phyloP scores from a whole-genome alignment of 306 rosid species.

The Citrullus amarus region DNA sequence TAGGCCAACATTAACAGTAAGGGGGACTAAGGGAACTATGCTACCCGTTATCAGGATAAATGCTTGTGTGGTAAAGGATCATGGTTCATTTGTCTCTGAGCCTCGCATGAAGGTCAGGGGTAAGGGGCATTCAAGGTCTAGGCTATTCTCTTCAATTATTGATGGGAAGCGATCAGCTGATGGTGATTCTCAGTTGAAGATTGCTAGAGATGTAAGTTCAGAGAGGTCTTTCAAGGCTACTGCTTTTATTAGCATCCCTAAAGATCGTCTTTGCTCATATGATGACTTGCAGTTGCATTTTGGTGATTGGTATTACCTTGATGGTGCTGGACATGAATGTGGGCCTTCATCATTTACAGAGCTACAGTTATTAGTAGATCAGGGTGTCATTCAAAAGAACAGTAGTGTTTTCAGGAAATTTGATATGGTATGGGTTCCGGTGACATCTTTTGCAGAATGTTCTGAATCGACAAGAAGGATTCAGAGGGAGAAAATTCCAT shows the following conservation, averaged over 20 bases:
- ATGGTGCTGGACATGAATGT: slow-evolving; percentile 92
- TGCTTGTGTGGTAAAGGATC: slow-evolving; percentile 87
- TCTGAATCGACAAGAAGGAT: slow-evolving; percentile 24
- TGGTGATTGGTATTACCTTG: slow-evolving; percentile 95
- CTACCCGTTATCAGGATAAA: slow-evolving; percentile 88
- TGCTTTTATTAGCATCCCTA: slow-evolving; percentile 34
- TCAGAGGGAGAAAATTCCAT: slow-evolving; percentile 29
- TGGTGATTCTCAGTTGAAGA: slow-evolving; percentile 44
- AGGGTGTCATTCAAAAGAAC: slow-evolving; percentile 49
- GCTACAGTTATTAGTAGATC: slow-evolving; percentile 71
- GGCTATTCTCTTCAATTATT: slow-evolving; percentile 43
- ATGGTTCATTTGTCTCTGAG: slow-evolving; percentile 72
- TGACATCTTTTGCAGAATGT: slow-evolving; percentile 55
- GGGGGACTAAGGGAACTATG: slow-evolving; percentile 76
- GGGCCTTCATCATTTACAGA: slow-evolving; percentile 83
- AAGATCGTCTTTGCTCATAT: slow-evolving; percentile 55
- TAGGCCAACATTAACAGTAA: slow-evolving; percentile 21
- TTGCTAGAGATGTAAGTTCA: slow-evolving; percentile 29
- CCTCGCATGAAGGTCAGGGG: slow-evolving; percentile 52
- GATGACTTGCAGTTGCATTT: slow-evolving; percentile 66
- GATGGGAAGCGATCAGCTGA: slow-evolving; percentile 76
- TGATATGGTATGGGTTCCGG: slow-evolving; percentile 90
- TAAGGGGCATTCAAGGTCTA: slow-evolving; percentile 64
- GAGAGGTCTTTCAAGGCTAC: slow-evolving; percentile 30
- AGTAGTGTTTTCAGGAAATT: slow-evolving; percentile 74